Base-by-base conservation (phyloP, 1,139 yeast species). In the Magnusiomyces sp. region DNA sequence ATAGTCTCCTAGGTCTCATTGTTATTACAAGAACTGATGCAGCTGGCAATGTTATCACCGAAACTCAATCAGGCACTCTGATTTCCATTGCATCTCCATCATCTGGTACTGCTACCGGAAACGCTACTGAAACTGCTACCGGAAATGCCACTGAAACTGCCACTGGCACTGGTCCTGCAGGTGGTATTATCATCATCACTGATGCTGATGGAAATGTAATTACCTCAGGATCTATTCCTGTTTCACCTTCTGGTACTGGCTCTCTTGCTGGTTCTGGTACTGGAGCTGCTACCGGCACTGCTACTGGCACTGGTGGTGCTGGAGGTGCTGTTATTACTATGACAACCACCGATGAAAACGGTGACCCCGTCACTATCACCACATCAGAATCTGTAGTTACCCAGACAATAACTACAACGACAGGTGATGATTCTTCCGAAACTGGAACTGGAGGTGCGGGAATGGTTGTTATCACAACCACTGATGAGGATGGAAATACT, bases 341-440 rank as follows among this genome's bases (percentile, higher is more conserved):
- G 5, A 19, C 45, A n/a, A 32, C 38, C 17, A 19, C 45, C 17
- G 29, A 32, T 13, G 13, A 16, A n/a, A 14, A 32, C 1, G 19
- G 48, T 37, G 46, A 40, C 41, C 44, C 51, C 37, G 46, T 44
- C 32, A 48, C 49, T 41, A 47, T 31, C 41, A 49, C 51, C 44
- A 48, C 45, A 38, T 44, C 47, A 34, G 49, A 37, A 11, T 16
- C 44, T 20, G 42, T 37, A 20, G 40, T 37, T 11, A 37, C 40
- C 6, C 16, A 11, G 9, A 37, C 40, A n/a, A 37, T 17, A 11
- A 37, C 40, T 37, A 17, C 17, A 2, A 37, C 13, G 13, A n/a
- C n/a, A 1, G 19, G 46, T 34, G 47, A 40, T 40, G 45, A 48
- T 44, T 45, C 46, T 39, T 46, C 50, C 34, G 34, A 19, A n/a